phyloP scores from a whole-genome alignment of 345 rosid species.

The Aethionema arabicum region DNA sequence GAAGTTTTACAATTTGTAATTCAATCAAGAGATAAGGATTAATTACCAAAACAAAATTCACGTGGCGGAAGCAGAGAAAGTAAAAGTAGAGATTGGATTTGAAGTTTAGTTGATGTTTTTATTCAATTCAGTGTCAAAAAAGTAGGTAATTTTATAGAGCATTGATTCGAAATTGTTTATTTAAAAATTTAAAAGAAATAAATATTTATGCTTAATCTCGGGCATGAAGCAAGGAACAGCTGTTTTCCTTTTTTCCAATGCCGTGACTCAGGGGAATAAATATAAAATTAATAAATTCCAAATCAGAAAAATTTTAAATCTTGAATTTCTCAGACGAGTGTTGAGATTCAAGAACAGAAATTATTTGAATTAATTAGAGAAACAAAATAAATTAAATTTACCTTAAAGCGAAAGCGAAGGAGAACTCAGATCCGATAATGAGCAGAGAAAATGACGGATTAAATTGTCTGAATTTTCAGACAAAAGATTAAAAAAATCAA shows the following conservation, averaged over 20 bases:
- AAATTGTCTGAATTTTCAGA: constrained; percentile 28
- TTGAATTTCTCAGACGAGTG: neutral
- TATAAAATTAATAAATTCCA: constrained; percentile 2
- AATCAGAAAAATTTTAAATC: neutral
- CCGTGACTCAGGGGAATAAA: constrained; percentile 34
- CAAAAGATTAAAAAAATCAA: constrained; percentile 1
- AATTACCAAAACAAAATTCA: constrained; percentile 37
- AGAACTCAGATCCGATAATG: constrained; percentile 45
- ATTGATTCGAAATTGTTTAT: constrained; percentile 19
- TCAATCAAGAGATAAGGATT: constrained; percentile 16
- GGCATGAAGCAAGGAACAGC: constrained; percentile 40
- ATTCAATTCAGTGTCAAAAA: constrained; percentile 26
- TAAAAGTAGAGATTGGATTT: neutral
- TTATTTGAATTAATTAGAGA: constrained; percentile 18
- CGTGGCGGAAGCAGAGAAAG: constrained; percentile 24
- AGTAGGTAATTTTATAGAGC: constrained; percentile 29
- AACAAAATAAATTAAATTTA: constrained; percentile 13
- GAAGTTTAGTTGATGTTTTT: constrained; percentile 25
- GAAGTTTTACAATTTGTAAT: neutral
- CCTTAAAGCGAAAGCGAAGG: constrained; percentile 45
- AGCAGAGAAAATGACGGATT: constrained; percentile 37
- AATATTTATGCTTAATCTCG: constrained; percentile 21
- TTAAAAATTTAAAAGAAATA: neutral
- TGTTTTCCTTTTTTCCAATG: constrained; percentile 34
- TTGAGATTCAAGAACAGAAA: constrained; percentile 12